phyloP scores from a whole-genome alignment of 1,139 yeast genomes.

The Suhomyces anneliseae region DNA sequence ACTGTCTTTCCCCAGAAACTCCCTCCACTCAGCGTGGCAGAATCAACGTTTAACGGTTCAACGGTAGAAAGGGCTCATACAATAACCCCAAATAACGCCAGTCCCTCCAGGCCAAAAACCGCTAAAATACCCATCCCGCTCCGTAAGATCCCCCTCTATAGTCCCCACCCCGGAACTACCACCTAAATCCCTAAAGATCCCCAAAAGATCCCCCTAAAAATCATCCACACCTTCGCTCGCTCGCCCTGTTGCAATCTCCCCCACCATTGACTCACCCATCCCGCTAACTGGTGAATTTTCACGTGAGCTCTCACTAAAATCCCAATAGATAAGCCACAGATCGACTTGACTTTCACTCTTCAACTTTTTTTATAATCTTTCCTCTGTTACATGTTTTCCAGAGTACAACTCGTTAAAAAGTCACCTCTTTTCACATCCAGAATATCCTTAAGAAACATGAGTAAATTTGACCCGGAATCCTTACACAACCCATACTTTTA shows the following conservation, averaged over 20 bases:
- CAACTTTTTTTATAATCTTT: background rate
- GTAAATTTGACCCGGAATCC: conserved; percentile 15
- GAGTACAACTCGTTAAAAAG: background rate
- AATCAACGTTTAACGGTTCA: no score
- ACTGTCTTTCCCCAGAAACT: no score
- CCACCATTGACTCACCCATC: background rate
- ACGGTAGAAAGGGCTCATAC: no score
- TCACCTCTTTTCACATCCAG: background rate
- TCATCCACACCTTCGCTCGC: no score
- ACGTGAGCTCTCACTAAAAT: conserved; percentile 3
- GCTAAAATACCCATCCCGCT: no score
- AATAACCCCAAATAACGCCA: no score
- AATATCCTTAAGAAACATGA: background rate
- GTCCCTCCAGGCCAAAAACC: no score
- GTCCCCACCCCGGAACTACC: no score
- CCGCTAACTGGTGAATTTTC: background rate
- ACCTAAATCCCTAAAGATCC: no score
- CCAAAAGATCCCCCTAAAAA: no score
- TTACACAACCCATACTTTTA: conserved; percentile 63
- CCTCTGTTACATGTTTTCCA: background rate
- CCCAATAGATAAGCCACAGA: conserved; percentile 6
- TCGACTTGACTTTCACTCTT: background rate
- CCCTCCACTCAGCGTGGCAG: no score
- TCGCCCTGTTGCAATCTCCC: background rate
- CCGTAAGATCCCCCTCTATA: no score